phyloP scores from a whole-genome alignment of 176 grass and related monocot species.

The Cenchrus americanus region DNA sequence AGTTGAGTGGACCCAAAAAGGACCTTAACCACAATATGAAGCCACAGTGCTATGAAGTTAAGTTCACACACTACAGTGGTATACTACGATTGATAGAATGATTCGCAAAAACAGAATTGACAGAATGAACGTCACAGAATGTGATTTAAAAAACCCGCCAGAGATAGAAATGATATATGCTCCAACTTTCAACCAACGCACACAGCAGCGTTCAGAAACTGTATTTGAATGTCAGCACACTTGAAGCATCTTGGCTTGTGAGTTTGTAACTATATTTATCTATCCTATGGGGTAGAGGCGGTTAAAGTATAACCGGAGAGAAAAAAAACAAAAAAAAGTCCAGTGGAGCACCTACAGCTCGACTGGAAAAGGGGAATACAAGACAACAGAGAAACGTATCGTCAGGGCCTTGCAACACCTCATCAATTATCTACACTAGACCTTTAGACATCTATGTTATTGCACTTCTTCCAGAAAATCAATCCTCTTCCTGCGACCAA shows the following conservation, averaged over 20 bases:
- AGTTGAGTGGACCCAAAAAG: too few relatives aligned
- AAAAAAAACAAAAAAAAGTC: conserved; percentile 15
- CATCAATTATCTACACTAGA: conserved; percentile 42
- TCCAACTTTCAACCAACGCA: too few relatives aligned
- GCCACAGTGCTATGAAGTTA: too few relatives aligned
- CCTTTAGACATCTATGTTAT: conserved; percentile 13
- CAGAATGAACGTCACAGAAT: too few relatives aligned
- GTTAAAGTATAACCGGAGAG: background rate
- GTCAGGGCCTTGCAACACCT: conserved; percentile 6
- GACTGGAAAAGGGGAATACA: background rate
- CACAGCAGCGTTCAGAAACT: too few relatives aligned
- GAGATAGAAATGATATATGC: too few relatives aligned
- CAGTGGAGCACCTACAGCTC: conserved; percentile 4
- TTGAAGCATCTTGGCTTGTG: background rate
- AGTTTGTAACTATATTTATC: background rate
- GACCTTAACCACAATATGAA: too few relatives aligned
- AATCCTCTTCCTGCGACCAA: conserved; percentile 42
- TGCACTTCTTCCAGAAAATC: conserved; percentile 13
- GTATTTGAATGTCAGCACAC: too few relatives aligned
- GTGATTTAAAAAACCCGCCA: too few relatives aligned
- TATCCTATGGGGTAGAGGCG: background rate
- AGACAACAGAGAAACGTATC: background rate
- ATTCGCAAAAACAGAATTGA: too few relatives aligned
- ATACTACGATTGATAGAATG: too few relatives aligned
- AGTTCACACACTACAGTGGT: too few relatives aligned